Evolutionary conservation across 2,329 filamentous ascomycete species (phyloP).

Genomic region (Tolypocladium guangdongense): DNA sequence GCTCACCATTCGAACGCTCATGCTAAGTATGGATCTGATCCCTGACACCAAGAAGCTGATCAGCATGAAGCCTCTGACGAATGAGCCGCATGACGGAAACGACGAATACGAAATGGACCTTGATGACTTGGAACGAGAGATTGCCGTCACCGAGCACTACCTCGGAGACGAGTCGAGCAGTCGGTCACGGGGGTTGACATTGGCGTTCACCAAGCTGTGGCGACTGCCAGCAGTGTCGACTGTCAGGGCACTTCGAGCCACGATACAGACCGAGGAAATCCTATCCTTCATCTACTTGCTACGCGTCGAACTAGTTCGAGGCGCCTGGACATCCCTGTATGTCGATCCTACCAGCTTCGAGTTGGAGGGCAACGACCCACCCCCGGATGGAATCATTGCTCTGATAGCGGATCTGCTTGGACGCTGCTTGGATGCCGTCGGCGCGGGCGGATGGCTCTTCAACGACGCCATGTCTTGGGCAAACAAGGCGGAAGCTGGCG

Average conservation of each 20-base stretch:
- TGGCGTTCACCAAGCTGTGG: constrained; percentile 60
- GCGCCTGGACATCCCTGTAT: constrained; percentile 66
- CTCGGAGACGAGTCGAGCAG: constrained; percentile 52
- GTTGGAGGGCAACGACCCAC: constrained; percentile 26
- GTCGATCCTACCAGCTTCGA: constrained; percentile 45
- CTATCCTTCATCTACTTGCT: constrained; percentile 62
- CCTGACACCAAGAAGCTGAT: constrained; percentile 26
- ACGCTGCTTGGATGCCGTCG: constrained; percentile 65
- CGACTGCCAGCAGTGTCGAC: constrained; percentile 50
- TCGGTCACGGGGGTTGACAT: constrained; percentile 52
- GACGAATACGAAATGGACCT: constrained; percentile 40
- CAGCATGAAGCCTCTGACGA: constrained; percentile 19
- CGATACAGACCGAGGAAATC: constrained; percentile 56
- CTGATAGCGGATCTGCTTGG: constrained; percentile 62
- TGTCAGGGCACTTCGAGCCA: constrained; percentile 50
- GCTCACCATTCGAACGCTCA: constrained; percentile 52
- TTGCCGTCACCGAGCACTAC: constrained; percentile 57
- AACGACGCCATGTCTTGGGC: constrained; percentile 44
- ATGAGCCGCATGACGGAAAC: constrained; percentile 15
- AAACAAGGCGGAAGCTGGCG: constrained; percentile 43
- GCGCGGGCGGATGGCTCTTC: constrained; percentile 62
- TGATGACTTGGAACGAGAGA: constrained; percentile 51
- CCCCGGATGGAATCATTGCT: constrained; percentile 57
- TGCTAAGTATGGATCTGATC: constrained; percentile 56
- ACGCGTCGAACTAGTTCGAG: constrained; percentile 60